Evolutionary conservation across 306 rosid species (phyloP), one percentile per base, ranked within the genome.

Genomic region (Cucumis melo): DNA sequence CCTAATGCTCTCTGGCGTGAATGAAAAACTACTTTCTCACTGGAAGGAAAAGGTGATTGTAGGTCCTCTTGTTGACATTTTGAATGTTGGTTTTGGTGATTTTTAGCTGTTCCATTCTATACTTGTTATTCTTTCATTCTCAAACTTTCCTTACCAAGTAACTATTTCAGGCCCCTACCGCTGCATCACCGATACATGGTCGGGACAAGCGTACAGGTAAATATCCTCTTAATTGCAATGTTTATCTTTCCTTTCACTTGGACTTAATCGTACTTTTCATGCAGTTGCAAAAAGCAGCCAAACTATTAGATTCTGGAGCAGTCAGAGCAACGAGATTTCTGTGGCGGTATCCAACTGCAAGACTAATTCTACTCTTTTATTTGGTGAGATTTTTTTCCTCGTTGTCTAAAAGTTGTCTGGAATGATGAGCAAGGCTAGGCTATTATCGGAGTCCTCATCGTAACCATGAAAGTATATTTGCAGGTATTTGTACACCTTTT

Each of bases 401-500:
- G 42, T 60, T 46, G 23, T 54, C 46, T 56, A 73, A 48, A 14
- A 63, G 24, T 12, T 63, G 57, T 78, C 39, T 65, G 50, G 17
- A 48, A 70, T 19, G 73, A 74, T 44, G 58, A 59, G 15, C 74
- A 80, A 73, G 58, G 68, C 62, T 77, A 73, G 58, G 68, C 62
- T 77, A 62, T 71, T 57, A 66, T 58, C 53, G 60, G 19, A 54
- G 2, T 66, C 29, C 13, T 4, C 14, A 78, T 41, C 39, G 76
- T 87, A 81, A 91, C 81, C 62, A 57, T 63, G 56, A 80, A 81
- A 82, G 27, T 50, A 9, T 32, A 77, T 83, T 80, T 53, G 72
- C 93, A 94, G 99, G 96, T 94, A 46, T 94, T 94, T 86, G 97
- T 94, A 65, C 99, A 94, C 79, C 92, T 94, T 81, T 94, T 90